phyloP scores from a whole-genome alignment of 202 grass and related monocot species.

The Carex arenaria region DNA sequence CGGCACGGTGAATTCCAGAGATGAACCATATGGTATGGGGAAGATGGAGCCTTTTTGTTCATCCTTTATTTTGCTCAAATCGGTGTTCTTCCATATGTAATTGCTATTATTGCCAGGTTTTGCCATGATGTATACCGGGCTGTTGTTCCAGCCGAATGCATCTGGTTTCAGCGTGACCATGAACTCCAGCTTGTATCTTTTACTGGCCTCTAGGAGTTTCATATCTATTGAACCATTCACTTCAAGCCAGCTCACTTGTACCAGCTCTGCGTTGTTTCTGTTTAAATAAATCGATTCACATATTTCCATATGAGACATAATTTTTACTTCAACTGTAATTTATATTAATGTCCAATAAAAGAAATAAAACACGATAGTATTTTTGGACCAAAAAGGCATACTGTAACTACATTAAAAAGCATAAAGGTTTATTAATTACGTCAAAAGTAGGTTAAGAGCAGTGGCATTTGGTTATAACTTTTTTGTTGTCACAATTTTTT shows the following conservation, averaged over 20 bases:
- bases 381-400: too few relatives aligned
- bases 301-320: too few relatives aligned
- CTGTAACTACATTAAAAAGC: too few relatives aligned
- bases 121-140: constrained; percentile 1
- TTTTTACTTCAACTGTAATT: too few relatives aligned
- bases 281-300: neutral
- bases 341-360: too few relatives aligned
- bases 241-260: constrained; percentile 13
- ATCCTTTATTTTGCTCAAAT: neutral
- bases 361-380: too few relatives aligned
- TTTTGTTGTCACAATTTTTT: too few relatives aligned
- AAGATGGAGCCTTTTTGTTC: neutral
- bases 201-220: neutral
- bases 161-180: neutral
- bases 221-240: neutral
- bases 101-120: neutral
- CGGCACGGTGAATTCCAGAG: neutral
- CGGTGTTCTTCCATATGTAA: neutral
- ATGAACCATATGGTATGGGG: neutral
- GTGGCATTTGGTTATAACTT: too few relatives aligned
- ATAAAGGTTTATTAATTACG: too few relatives aligned
- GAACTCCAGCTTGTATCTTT: neutral
- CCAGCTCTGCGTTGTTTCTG: neutral
- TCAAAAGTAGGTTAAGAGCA: too few relatives aligned
- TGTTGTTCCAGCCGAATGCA: neutral